Evolutionary conservation across 179 eudicot genomes (phyloP), one percentile per base, ranked within the genome.

Genomic region (Carnegiea gigantea): DNA sequence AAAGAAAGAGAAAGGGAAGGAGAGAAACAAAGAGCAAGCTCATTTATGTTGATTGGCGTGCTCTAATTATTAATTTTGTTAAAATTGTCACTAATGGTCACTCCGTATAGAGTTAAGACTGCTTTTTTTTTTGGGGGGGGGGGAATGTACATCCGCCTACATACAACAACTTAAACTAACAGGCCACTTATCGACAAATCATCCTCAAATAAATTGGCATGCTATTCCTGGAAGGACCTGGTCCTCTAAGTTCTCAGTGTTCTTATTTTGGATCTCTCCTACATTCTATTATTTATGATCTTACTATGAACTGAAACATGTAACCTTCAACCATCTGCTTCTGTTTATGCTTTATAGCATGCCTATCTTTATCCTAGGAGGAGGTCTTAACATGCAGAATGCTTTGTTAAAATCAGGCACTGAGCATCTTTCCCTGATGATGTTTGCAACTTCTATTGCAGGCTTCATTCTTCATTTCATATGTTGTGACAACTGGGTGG

Each of bases 401-500:
- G 48, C 30, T 74, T 53, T 9, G 28, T 65, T 17, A 15, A 23
- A 20, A 72, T 72, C 14, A 40, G 44, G 54, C 28, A 33, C 30
- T 70, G 71, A 26, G 43, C 30, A 9, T 49, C 65, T 77, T 44
- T 38, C 48, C 65, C 11, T 68, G 57, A 70, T 80, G 71, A 51
- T 30, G n/a, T 77, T 54, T 75, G 20, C 79, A 30, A 77, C 46
- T 75, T 77, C 15, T 74, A 20, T 26, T 92, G 89, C 92, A 95
- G 98, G 97, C 97, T 18, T 79, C 98, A 70, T 95, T 95, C 91
- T 95, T 95, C 86, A 95, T 95, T 84, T 85, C 98, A 11, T 95
- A 95, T 84, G 98, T 95, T 71, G 93, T 95, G 83, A 95, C 98
- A 78, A 88, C 91, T 77, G 98, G 98, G 46, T 95, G 98, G 98